phyloP scores from a whole-genome alignment of 176 grass and related monocot species.

The Chrysopogon serrulatus region DNA sequence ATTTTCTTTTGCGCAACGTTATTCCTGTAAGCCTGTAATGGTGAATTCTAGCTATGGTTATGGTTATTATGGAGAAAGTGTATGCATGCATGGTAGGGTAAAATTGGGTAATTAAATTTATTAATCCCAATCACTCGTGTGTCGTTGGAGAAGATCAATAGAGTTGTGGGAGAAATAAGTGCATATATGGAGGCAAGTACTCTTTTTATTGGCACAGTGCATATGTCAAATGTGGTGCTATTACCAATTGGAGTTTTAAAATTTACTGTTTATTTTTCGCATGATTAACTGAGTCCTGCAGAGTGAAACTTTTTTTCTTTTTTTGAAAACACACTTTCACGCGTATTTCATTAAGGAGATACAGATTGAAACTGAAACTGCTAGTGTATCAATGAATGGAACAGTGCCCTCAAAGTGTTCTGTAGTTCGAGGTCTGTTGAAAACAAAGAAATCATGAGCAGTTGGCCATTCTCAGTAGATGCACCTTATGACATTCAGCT shows the following conservation, averaged over 20 bases:
- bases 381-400: neutral
- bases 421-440: neutral
- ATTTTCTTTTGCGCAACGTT: constrained; percentile 5
- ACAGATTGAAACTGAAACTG: neutral
- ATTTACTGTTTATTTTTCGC: neutral
- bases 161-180: constrained; percentile 46
- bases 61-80: neutral
- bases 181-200: constrained; percentile 49
- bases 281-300: neutral
- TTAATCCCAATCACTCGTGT: constrained; percentile 14
- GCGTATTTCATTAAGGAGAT: too few relatives aligned
- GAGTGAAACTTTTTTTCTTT: too few relatives aligned
- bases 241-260: neutral
- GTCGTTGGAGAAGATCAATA: constrained; percentile 15
- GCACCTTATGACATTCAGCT: neutral
- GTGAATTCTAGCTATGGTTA: constrained; percentile 11
- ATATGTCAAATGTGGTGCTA: constrained; percentile 18
- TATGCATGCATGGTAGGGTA: constrained; percentile 32
- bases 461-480: neutral
- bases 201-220: constrained; percentile 32
- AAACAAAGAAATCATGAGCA: neutral
- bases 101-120: constrained; percentile 5
- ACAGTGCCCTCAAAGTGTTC: neutral
- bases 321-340: too few relatives aligned
- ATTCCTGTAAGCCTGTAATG: constrained; percentile 6